Evolutionary conservation across 169 alveolate genomes (phyloP).

Genomic region (Eimeria maxima): DNA sequence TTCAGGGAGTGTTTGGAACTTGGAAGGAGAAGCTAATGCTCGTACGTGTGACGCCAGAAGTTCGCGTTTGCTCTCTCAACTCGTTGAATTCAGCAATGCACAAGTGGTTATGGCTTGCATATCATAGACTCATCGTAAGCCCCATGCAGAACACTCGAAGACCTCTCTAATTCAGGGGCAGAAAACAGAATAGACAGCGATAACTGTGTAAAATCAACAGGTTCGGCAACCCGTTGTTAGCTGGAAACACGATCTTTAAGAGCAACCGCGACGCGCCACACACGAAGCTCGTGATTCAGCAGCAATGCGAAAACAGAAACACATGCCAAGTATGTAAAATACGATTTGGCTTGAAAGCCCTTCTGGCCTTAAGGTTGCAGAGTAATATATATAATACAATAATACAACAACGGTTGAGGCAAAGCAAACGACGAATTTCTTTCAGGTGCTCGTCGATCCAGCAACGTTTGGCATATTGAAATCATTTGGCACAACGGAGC

Average conservation of each 20-base stretch:
- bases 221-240: conserved; percentile 64
- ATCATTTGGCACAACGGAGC: conserved; percentile 39
- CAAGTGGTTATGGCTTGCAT: conserved; percentile 37
- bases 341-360: background rate
- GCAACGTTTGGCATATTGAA: conserved; percentile 47
- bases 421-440: too few species aligned
- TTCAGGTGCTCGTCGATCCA: conserved; percentile 57
- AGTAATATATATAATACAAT: background rate
- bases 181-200: background rate
- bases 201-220: background rate
- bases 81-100: background rate
- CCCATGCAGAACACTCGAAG: background rate
- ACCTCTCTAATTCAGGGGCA: background rate
- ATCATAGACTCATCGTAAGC: conserved; percentile 72
- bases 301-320: conserved; percentile 58
- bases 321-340: conserved; percentile 7
- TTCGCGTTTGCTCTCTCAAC: background rate
- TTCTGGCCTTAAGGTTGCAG: background rate
- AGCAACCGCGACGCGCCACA: conserved; percentile 57
- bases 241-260: conserved; percentile 44
- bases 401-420: background rate
- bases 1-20: conserved; percentile 46
- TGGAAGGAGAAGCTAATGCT: conserved; percentile 69
- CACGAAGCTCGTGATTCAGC: conserved; percentile 61
- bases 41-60: background rate